phyloP scores from a whole-genome alignment of 768 basidiomycete genomes.

The Tricholoma hemisulphureum region DNA sequence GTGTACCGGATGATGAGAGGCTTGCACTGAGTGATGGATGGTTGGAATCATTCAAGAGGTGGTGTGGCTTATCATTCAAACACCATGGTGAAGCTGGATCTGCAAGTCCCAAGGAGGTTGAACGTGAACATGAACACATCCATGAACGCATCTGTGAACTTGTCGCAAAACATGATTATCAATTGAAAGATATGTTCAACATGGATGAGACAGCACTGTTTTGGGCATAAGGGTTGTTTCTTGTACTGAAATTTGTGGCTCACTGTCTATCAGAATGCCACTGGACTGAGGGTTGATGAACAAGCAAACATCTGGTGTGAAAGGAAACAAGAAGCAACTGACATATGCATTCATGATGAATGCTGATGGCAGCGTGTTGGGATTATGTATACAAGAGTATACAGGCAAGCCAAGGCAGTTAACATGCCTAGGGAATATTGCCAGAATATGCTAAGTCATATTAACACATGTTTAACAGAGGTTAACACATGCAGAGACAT shows the following conservation, averaged over 20 bases:
- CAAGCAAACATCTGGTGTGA: conserved; percentile 8
- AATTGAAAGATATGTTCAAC: too few species aligned
- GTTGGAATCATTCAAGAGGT: conserved; percentile 25
- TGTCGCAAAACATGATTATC: not conserved
- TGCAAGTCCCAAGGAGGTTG: not conserved
- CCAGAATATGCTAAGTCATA: too few species aligned
- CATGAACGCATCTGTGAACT: not conserved
- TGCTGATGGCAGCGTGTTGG: too few species aligned
- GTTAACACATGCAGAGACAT: conserved; percentile 31
- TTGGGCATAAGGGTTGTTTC: conserved; percentile 13
- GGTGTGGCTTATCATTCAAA: conserved; percentile 19
- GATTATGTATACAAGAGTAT: too few species aligned
- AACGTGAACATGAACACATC: not conserved
- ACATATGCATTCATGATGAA: conserved; percentile 33
- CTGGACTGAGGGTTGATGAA: conserved; percentile 32
- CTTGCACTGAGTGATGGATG: conserved; percentile 37
- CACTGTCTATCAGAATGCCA: conserved; percentile 20
- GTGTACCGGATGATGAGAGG: conserved; percentile 31
- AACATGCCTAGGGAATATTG: too few species aligned
- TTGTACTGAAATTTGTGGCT: not conserved
- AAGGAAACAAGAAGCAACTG: conserved; percentile 29
- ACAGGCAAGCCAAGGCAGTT: too few species aligned
- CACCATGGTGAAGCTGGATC: not conserved
- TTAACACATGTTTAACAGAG: too few species aligned
- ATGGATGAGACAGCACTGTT: conserved; percentile 14